Evolutionary conservation across 805 yeast genomes (phyloP).

Genomic region (Geotrichum ghanense): DNA sequence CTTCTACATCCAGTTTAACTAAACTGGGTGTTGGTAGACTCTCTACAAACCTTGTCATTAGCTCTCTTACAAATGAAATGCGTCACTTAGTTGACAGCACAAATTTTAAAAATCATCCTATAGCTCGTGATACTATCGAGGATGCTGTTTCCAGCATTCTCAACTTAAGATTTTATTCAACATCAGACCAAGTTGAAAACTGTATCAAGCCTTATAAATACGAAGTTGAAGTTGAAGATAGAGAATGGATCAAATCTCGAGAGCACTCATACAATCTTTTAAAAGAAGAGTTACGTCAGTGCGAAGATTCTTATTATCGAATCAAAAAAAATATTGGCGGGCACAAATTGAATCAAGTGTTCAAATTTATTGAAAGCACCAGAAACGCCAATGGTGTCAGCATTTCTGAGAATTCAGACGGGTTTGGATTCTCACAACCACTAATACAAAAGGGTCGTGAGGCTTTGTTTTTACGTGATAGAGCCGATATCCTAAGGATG

Average conservation of each 20-base stretch:
- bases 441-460: constrained; percentile 70
- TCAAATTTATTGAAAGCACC: constrained; percentile 42
- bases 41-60: constrained; percentile 72
- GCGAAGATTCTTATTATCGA: constrained; percentile 48
- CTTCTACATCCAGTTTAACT: constrained; percentile 73
- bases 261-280: constrained; percentile 65
- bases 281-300: constrained; percentile 78
- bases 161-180: constrained; percentile 67
- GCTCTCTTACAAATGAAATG: constrained; percentile 68
- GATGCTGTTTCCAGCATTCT: constrained; percentile 80
- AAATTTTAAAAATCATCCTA: constrained; percentile 72
- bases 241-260: constrained; percentile 81
- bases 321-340: constrained; percentile 70
- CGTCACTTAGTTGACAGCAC: constrained; percentile 63
- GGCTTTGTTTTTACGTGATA: constrained; percentile 67
- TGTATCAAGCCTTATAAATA: constrained; percentile 97
- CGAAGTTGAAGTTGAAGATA: constrained; percentile 90
- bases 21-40: constrained; percentile 90
- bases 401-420: constrained; percentile 42
- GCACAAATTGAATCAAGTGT: constrained; percentile 71
- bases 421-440: constrained; percentile 73
- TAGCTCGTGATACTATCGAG: constrained; percentile 66
- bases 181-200: constrained; percentile 97
- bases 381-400: constrained; percentile 10
- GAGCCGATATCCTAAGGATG: constrained; percentile 58